Conservation (phyloP, 108 stramenopile genomes). For the Cyclotella choctawhatcheeana region DNA sequence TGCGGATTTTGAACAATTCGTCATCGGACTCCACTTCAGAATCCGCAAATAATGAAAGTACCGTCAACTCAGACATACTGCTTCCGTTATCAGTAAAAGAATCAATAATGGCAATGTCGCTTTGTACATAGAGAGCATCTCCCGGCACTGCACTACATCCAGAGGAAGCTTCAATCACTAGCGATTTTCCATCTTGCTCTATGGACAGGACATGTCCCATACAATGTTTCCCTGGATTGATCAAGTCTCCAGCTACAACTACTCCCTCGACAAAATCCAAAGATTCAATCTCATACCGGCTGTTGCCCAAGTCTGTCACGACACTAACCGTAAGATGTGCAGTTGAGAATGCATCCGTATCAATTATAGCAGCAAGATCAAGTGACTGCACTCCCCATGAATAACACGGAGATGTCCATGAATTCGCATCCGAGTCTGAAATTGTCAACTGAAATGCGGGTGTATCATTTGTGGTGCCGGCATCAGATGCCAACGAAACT, state of each 20-base stretch:
- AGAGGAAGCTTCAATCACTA: conserved; percentile 23
- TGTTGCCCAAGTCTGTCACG: conserved; percentile 19
- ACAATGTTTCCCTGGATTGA: conserved; percentile 45
- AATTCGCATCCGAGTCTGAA: conserved; percentile 37
- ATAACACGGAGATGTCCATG: conserved; percentile 61
- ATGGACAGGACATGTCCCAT: conserved; percentile 33
- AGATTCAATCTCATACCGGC: conserved; percentile 33
- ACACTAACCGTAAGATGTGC: conserved; percentile 8
- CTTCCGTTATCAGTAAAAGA: conserved; percentile 23
- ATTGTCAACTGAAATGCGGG: conserved; percentile 46
- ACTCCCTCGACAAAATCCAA: conserved; percentile 42
- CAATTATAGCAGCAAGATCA: conserved; percentile 60
- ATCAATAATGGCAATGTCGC: conserved; percentile 45
- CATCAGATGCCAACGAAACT: conserved; percentile 63
- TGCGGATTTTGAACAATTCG: conserved; percentile 46
- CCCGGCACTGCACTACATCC: conserved; percentile 30
- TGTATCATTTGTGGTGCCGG: conserved; percentile 50
- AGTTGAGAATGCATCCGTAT: conserved; percentile 38
- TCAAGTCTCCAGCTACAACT: conserved; percentile 36
- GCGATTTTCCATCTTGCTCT: conserved; percentile 39
- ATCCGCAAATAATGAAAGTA: conserved; percentile 40
- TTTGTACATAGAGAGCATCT: conserved; percentile 26
- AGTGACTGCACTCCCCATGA: conserved; percentile 54
- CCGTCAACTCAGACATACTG: conserved; percentile 40
- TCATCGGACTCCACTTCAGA: conserved; percentile 23